Conservation (phyloP, 148 eudicot species). For the Vaccinium macrocarpon region DNA sequence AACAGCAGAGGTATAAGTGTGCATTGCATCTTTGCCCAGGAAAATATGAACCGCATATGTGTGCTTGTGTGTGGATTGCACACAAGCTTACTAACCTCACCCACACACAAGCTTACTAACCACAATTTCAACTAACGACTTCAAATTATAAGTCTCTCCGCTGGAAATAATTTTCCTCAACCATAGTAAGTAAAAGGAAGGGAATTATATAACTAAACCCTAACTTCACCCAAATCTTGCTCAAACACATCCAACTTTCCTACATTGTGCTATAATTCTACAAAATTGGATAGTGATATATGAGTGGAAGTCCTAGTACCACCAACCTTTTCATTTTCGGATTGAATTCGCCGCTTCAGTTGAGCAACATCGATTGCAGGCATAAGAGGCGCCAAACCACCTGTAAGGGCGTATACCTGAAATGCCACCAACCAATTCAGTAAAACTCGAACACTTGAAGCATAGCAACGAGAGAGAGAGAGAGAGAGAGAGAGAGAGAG, state of each 20-base stretch:
- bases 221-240: neutral
- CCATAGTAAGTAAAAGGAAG: neutral
- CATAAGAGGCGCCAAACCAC: conserved; percentile 82
- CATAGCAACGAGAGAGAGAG: neutral
- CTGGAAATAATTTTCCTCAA: neutral
- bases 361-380: conserved; percentile 72
- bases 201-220: neutral
- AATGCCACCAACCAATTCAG: conserved; percentile 6
- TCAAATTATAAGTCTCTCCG: neutral
- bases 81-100: neutral
- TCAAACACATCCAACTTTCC: neutral
- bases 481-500: neutral
- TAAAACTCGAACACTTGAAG: neutral
- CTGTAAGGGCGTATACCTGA: conserved; percentile 86
- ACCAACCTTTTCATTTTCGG: conserved; percentile 63
- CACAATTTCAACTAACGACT: conserved; percentile 3
- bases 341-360: conserved; percentile 58
- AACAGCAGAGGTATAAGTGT: neutral
- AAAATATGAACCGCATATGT: neutral
- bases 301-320: neutral
- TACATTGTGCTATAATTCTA: neutral
- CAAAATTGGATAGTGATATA: neutral
- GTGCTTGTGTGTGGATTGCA: neutral
- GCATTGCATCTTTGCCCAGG: neutral
- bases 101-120: neutral